Base-by-base conservation (phyloP, 2,329 filamentous ascomycete genomes). In the Stagonosporopsis cucurbitacearum region DNA sequence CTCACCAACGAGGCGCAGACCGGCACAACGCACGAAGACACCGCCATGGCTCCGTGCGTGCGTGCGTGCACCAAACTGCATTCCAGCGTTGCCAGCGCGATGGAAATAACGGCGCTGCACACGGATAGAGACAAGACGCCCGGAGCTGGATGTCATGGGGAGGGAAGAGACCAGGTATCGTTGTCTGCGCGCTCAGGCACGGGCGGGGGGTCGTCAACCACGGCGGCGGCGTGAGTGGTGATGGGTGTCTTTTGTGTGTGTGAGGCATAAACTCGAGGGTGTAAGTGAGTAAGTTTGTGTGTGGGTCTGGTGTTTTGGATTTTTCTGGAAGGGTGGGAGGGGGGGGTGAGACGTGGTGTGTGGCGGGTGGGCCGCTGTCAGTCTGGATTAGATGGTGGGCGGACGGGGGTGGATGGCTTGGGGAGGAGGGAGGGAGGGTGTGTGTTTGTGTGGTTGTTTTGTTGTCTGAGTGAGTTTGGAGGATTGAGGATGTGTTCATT, bases 341-440 rank as follows among this genome's bases (percentile, higher is more conserved):
- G 12, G 52, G 50, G 22, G 5, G 3, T 44, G 51, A 54, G 45
- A 55, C 41, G 8, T 17, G 17, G 5, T n/a, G 17, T 7, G 52
- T 50, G 12, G 35, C 35, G 40, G n/a, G 20, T 44, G n/a, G 33
- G 26, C 45, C 28, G 36, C 46, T 50, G 36, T 47, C 46, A 55
- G 28, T 25, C 40, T 32, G 25, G n/a, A 32, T 17, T 39, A n/a
- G 36, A 13, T 6, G 19, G 13, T 13, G 9, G 20, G 23, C 36
- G 6, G 30, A n/a, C 13, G 30, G 8, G 13, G 30, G 13, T 15
- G 13, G 5, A 8, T 3, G 7, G 13, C 13, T 6, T 15, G 13
- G 30, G 13, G 13, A 32, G 8, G 30, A 32, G 30, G 12, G n/a
- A n/a, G n/a, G 13, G 2, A 4, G 15, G 4, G 2, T n/a, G 12